Evolutionary conservation across 495 filamentous ascomycete genomes (phyloP).

Genomic region (Pseudevernia furfuracea): DNA sequence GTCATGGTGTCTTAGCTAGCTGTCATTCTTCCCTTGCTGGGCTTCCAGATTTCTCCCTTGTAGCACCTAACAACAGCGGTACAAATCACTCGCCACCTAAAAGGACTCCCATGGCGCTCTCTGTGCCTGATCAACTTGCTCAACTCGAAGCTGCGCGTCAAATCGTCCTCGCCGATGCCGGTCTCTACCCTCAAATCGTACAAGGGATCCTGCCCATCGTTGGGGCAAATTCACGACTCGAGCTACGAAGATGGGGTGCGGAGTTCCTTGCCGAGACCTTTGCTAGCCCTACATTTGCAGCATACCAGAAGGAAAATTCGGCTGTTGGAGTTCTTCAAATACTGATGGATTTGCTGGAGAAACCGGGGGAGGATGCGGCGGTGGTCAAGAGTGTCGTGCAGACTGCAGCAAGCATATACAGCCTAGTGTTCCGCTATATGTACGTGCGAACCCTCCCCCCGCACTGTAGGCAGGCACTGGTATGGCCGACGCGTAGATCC

Average conservation of each 20-base stretch:
- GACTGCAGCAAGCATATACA: conserved; percentile 81
- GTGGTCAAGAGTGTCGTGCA: conserved; percentile 79
- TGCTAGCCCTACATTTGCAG: conserved; percentile 67
- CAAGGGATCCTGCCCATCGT: conserved; percentile 85
- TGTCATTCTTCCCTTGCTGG: conserved; percentile 2
- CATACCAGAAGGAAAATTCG: conserved; percentile 67
- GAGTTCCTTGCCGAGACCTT: conserved; percentile 97
- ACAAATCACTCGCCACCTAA: neutral
- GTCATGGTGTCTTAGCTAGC: conserved; percentile 18
- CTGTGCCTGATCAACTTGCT: conserved; percentile 63
- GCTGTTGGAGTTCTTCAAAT: conserved; percentile 64
- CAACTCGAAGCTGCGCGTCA: conserved; percentile 83
- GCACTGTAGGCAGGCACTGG: conserved; percentile 3
- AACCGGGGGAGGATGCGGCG: conserved; percentile 61
- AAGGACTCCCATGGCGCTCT: conserved; percentile 32
- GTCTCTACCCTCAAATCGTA: conserved; percentile 82
- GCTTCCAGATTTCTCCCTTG: neutral
- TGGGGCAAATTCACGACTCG: conserved; percentile 59
- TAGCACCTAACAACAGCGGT: neutral
- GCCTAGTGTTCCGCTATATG: conserved; percentile 85
- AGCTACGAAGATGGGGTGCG: conserved; percentile 88
- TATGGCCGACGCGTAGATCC: conserved; percentile 8
- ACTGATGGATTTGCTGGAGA: conserved; percentile 63
- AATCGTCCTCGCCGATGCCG: conserved; percentile 73
- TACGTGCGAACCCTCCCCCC: conserved; percentile 47